A percentile compares a stretch with the other conserved stretches of the same genome.
Conservation (phyloP, 139 green algal species). For the Picochlorum sp. region DNA sequence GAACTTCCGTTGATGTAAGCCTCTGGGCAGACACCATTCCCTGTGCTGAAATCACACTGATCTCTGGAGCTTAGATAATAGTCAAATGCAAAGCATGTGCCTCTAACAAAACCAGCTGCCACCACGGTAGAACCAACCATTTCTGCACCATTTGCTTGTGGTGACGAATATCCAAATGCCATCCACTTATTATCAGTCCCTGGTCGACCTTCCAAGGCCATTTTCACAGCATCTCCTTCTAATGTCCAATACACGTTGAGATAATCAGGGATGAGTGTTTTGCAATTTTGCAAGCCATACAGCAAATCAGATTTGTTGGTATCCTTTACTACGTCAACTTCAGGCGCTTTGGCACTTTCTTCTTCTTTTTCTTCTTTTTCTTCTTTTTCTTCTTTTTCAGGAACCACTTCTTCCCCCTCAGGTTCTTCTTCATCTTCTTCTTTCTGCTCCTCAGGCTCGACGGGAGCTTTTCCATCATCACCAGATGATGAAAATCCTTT, state of each 20-base stretch:
- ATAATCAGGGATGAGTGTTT: neutral
- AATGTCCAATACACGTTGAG: slow-evolving; percentile 16
- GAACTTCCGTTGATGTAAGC: neutral
- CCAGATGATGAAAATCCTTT: neutral
- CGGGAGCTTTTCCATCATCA: neutral
- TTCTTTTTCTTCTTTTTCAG: neutral
- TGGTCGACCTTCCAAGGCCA: slow-evolving; percentile 4
- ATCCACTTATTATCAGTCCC: slow-evolving; percentile 12
- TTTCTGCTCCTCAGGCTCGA: neutral
- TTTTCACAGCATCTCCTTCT: neutral
- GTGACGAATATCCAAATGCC: slow-evolving; percentile 8
- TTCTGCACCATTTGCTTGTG: neutral
- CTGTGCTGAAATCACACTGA: slow-evolving; percentile 1
- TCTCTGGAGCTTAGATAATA: slow-evolving; percentile 1
- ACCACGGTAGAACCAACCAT: slow-evolving; percentile 5
- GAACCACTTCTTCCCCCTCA: neutral
- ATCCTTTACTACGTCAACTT: neutral
- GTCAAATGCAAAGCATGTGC: slow-evolving; percentile 10
- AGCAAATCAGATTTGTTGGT: neutral
- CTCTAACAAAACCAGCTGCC: slow-evolving; percentile 6
- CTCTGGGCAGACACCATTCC: neutral
- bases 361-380: neutral
- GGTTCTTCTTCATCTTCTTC: neutral
- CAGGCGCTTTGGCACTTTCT: neutral
- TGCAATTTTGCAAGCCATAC: slow-evolving; percentile 3